A percentile compares a stretch with the other conserved stretches of the same genome.
Conservation (phyloP, 2,329 filamentous ascomycete genomes). For the Aspergillus aculeatinus region DNA sequence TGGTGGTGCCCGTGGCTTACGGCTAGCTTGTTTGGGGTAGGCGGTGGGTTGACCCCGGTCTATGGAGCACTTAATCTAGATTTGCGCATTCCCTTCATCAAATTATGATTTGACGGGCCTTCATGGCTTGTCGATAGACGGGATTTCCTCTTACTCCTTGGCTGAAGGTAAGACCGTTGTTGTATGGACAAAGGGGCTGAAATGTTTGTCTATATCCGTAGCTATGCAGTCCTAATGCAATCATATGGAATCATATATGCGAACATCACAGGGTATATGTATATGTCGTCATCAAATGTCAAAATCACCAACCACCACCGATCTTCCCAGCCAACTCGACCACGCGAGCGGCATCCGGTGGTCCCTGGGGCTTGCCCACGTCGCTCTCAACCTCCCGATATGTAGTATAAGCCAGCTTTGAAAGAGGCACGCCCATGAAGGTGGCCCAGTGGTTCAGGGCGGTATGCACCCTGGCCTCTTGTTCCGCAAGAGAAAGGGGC, state of each 20-base stretch:
- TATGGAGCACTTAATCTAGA: too few species aligned
- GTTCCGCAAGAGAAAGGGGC: conserved; percentile 27
- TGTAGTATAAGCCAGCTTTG: conserved; percentile 76
- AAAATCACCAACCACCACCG: conserved; percentile 81
- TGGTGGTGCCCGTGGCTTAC: not conserved
- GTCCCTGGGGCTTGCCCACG: conserved; percentile 70
- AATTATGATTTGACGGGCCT: too few species aligned
- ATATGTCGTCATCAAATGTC: conserved; percentile 21
- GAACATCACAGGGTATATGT: conserved; percentile 21
- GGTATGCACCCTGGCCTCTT: conserved; percentile 53
- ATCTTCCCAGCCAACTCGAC: conserved; percentile 86
- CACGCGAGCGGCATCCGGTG: conserved; percentile 72
- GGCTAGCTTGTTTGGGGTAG: not conserved
- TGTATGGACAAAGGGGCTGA: too few species aligned
- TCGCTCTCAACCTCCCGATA: conserved; percentile 93
- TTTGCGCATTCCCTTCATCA: too few species aligned
- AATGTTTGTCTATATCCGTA: conserved; percentile 12
- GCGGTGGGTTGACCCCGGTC: not conserved
- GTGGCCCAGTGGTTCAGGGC: conserved; percentile 74
- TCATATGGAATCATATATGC: conserved; percentile 1
- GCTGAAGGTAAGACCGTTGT: too few species aligned
- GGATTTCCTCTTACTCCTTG: too few species aligned
- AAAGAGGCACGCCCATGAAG: conserved; percentile 67
- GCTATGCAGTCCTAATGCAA: conserved; percentile 3
- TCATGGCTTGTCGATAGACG: too few species aligned